Conservation (phyloP, 345 rosid genomes). For the Leavenworthia alabamica region DNA sequence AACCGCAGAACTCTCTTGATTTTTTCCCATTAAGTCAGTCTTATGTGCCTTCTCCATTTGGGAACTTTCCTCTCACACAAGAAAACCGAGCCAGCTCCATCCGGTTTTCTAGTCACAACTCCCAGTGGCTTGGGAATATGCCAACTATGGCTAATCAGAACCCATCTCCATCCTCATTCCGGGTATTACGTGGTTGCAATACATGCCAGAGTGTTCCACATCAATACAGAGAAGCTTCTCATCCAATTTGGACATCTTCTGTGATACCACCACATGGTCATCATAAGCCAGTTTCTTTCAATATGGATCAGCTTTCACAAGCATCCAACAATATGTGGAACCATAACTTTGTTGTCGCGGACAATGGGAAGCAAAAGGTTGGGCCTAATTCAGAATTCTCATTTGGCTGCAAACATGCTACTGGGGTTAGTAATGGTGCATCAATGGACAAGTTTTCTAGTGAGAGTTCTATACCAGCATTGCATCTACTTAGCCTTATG, state of each 20-base stretch:
- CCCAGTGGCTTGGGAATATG: constrained; percentile 42
- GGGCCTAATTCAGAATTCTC: constrained; percentile 43
- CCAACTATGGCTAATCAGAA: constrained; percentile 31
- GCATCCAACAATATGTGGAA: constrained; percentile 30
- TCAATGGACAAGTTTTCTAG: constrained; percentile 52
- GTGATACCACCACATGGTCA: constrained; percentile 36
- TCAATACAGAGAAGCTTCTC: constrained; percentile 44
- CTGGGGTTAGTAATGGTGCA: constrained; percentile 19
- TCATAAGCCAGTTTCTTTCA: constrained; percentile 33
- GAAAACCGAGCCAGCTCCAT: constrained; percentile 38
- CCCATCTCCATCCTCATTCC: constrained; percentile 33
- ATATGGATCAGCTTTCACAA: constrained; percentile 34
- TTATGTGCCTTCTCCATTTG: constrained; percentile 34
- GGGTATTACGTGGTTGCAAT: constrained; percentile 34
- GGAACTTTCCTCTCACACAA: constrained; percentile 35
- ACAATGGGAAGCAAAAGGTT: constrained; percentile 41
- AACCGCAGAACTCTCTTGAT: constrained; percentile 35
- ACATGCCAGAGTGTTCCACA: constrained; percentile 44
- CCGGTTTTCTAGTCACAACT: constrained; percentile 41
- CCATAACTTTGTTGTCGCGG: constrained; percentile 32
- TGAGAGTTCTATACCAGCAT: constrained; percentile 68
- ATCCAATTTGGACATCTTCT: constrained; percentile 41
- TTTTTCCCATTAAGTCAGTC: constrained; percentile 41
- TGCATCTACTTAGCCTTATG: constrained; percentile 94
- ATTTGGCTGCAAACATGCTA: constrained; percentile 46